phyloP scores from a whole-genome alignment of 2,329 filamentous ascomycete species.

The Aspergillus sp. region DNA sequence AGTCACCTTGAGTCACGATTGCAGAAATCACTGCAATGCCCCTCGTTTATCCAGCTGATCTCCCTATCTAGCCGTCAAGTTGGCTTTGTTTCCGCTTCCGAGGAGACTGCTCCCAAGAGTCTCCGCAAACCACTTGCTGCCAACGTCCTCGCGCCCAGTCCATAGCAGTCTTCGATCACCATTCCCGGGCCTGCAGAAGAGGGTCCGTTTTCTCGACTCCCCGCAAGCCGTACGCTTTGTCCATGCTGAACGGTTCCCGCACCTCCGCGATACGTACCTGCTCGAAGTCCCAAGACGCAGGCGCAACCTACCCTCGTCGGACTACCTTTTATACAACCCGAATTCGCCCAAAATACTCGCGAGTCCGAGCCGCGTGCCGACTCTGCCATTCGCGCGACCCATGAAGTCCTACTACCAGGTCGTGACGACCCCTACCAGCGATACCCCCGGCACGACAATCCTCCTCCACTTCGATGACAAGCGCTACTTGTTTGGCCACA shows the following conservation, averaged over 20 bases:
- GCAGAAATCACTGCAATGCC: too few species aligned
- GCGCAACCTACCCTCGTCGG: too few species aligned
- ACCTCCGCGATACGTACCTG: too few species aligned
- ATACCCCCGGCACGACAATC: slow-evolving; percentile 72
- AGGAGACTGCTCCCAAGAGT: slow-evolving; percentile 20
- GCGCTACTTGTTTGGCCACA: slow-evolving; percentile 75
- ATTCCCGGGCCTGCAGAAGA: too few species aligned
- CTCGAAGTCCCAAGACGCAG: too few species aligned
- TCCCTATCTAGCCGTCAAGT: slow-evolving; percentile 16
- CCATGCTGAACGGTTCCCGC: too few species aligned
- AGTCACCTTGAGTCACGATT: too few species aligned
- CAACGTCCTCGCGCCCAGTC: neutral
- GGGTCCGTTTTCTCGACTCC: too few species aligned
- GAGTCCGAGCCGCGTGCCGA: slow-evolving; percentile 5
- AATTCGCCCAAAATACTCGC: slow-evolving; percentile 7
- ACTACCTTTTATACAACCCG: slow-evolving; percentile 18
- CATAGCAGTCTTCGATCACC: neutral
- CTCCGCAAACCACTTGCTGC: slow-evolving; percentile 10
- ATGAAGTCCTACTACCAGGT: slow-evolving; percentile 73
- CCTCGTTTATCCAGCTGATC: slow-evolving; percentile 1
- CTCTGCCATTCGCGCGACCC: slow-evolving; percentile 9
- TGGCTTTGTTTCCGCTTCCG: slow-evolving; percentile 26
- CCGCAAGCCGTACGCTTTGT: too few species aligned
- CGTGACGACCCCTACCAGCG: slow-evolving; percentile 71
- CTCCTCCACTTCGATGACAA: slow-evolving; percentile 71